Evolutionary conservation across 805 yeast genomes (phyloP), one percentile per base, ranked within the genome.

Genomic region (Metschnikowia lachancei): DNA sequence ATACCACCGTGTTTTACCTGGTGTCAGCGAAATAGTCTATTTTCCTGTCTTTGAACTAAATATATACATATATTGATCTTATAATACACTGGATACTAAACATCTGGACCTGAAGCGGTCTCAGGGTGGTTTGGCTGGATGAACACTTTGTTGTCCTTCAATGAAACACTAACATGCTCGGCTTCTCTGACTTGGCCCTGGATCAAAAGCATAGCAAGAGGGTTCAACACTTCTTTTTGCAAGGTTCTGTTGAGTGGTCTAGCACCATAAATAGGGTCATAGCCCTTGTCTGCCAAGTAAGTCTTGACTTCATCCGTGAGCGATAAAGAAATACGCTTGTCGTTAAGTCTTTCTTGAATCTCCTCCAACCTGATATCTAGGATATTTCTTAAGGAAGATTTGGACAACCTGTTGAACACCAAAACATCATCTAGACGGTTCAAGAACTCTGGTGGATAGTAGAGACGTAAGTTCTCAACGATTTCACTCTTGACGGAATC

Each of bases 391-490:
- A 94, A 74, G 1, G 95, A 87, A 2, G 66, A 62, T 61, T 84
- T 87, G 2, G 96, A 85, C 20, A 94, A 74, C 60, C 97, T 81
- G 72, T 94, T 94, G 76, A 94, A 94, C 2, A 94, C 90, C 14
- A 94, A 73, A n/a, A 89, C 81, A 53, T 94, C 98, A 61, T 94
- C 98, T 57, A 94, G 78, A 64, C 99, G 83, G 65, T 94, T 94
- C 63, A 94, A 77, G 59, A 94, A 94, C 66, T 94, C 99, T 0
- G 99, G 99, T 16, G 98, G 91, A 59, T 94, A 94, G 56, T 79
- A 67, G 36, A 69, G 70, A 56, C 78, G 84, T 78, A 94, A 82
- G 8, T 79, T 71, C 10, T 88, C 86, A 30, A 81, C 64, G 8
- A 94, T 90, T 56, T 75, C 67, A 2, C 62, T 56, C 59, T 84